Evolutionary conservation across 352 stramenopile species (phyloP).

Genomic region (Pythium brachiatum): DNA sequence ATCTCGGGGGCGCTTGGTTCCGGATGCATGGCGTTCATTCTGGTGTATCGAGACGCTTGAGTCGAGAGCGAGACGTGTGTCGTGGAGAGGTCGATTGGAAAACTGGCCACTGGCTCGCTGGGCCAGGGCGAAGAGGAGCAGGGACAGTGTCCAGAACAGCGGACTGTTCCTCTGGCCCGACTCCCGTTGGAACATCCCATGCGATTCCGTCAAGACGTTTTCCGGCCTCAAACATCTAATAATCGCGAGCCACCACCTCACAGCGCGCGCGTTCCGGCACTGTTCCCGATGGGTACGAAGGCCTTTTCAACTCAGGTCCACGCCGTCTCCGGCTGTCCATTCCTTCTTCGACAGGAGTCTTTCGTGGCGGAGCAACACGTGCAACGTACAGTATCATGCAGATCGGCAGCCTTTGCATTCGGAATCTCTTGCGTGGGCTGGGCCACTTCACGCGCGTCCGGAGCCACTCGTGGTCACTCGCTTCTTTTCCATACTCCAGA

Average conservation of each 20-base stretch:
- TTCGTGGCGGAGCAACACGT: not conserved
- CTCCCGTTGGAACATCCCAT: not conserved
- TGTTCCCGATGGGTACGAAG: not conserved
- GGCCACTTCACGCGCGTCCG: not conserved
- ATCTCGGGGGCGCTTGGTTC: conserved; percentile 16
- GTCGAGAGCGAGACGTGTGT: no score
- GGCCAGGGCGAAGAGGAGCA: not conserved
- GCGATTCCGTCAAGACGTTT: not conserved
- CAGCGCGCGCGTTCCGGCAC: not conserved
- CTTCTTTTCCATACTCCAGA: no score
- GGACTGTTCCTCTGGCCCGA: not conserved
- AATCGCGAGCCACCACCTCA: not conserved
- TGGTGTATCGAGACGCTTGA: not conserved
- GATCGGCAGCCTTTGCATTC: not conserved
- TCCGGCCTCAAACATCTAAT: not conserved
- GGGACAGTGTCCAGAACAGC: not conserved
- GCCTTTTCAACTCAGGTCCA: not conserved
- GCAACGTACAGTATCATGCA: not conserved
- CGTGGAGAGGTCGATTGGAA: not conserved
- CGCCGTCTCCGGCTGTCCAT: not conserved
- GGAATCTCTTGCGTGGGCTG: not conserved
- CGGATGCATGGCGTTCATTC: not conserved
- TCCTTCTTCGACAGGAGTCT: not conserved
- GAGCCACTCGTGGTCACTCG: not conserved
- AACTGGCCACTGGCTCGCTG: not conserved